These are phyloP conservation scores for Thalassiosira livingstoniorum DNA, from an alignment of 352 stramenopile genomes.

Conservation along the genomic window DNA sequence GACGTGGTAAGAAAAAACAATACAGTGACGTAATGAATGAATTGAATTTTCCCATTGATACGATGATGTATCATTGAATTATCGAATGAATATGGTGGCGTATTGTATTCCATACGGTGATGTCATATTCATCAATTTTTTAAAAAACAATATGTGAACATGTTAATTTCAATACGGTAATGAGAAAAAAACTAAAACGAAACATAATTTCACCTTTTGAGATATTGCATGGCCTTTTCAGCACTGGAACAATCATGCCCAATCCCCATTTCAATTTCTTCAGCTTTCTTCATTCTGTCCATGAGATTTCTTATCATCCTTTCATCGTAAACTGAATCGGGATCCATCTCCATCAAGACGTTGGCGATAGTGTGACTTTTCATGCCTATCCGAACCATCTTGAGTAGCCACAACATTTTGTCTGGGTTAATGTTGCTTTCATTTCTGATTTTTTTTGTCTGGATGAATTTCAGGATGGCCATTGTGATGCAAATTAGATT, in stretches of 20 bases:
- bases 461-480: background rate
- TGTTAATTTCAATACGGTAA: background rate
- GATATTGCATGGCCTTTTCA: constrained; percentile 4
- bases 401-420: background rate
- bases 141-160: background rate
- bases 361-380: no score
- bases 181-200: background rate
- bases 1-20: no score
- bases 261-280: background rate
- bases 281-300: constrained; percentile 1
- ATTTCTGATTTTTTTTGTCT: background rate
- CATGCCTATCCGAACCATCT: background rate
- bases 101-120: no score
- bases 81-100: no score
- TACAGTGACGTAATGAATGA: no score
- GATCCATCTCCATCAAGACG: background rate
- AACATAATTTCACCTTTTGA: background rate
- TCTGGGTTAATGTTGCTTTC: background rate
- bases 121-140: no score
- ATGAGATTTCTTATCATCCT: background rate
- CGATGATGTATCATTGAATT: no score
- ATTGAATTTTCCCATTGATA: no score
- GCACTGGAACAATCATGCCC: background rate
- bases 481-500: background rate
- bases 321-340: background rate